Conservation (phyloP, 78 protist species). For the Emiliania huxleyi region DNA sequence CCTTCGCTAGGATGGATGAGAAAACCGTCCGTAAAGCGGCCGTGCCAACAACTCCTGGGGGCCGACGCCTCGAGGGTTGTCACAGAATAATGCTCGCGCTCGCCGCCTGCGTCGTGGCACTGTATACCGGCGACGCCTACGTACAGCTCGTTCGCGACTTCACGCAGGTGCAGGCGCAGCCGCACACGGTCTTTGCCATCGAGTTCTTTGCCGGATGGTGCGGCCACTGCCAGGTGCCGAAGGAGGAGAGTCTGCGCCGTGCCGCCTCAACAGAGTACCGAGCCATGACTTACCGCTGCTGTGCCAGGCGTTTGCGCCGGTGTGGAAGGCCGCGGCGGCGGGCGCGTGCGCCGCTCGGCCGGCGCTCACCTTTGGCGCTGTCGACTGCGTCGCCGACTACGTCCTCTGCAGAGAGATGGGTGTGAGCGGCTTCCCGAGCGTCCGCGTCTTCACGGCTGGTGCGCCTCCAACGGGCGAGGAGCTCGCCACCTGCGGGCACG, state of each 20-base stretch:
- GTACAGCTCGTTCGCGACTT: neutral
- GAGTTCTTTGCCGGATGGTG: neutral
- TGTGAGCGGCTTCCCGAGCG: neutral
- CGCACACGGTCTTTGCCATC: neutral
- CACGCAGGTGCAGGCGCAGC: neutral
- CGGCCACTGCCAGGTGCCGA: constrained; percentile 30
- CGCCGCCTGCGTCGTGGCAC: no score
- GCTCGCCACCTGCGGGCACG: neutral
- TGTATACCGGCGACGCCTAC: neutral
- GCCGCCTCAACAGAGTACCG: no score
- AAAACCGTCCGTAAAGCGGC: no score
- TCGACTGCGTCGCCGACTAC: constrained; percentile 4
- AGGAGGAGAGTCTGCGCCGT: no score
- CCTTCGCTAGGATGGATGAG: no score
- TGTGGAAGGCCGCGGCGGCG: neutral
- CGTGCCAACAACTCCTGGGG: no score
- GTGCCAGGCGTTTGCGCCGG: neutral
- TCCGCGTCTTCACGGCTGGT: neutral
- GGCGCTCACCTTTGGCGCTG: neutral
- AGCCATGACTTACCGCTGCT: no score
- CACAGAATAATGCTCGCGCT: no score
- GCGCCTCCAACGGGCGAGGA: neutral
- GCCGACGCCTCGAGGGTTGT: no score
- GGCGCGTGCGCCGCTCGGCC: neutral
- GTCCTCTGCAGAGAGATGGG: neutral